Percentiles rank a stretch among this genome's conserved stretches.
Conservation (phyloP, 768 basidiomycete species). For the Pisolithus marmoratus region DNA sequence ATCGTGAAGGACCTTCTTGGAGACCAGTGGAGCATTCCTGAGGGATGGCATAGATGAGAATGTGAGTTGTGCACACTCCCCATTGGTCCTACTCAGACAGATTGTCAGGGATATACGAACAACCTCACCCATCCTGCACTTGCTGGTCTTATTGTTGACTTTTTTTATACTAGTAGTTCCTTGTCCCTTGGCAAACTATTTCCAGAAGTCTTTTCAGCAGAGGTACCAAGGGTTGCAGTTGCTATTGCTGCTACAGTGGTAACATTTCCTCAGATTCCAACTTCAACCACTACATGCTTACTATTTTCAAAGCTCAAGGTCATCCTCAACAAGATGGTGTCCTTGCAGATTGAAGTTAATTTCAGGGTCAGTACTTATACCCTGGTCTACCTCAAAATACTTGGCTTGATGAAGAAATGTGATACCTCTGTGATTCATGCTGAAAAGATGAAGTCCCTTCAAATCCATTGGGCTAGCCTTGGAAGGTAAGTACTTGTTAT, state of each 20-base stretch:
- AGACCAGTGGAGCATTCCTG: too few relatives aligned
- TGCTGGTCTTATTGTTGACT: background rate
- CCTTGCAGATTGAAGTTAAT: background rate
- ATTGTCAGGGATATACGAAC: background rate
- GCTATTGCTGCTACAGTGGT: background rate
- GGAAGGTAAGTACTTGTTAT: background rate
- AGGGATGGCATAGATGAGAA: too few relatives aligned
- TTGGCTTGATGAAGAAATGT: background rate
- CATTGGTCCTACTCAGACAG: too few relatives aligned
- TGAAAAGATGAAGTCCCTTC: background rate
- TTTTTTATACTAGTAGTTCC: conserved; percentile 3
- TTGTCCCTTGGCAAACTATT: background rate
- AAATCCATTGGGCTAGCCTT: background rate
- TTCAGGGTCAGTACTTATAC: background rate
- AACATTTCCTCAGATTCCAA: background rate
- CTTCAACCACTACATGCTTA: background rate
- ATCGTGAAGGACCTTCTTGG: too few relatives aligned
- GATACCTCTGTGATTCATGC: background rate
- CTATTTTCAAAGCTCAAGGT: background rate
- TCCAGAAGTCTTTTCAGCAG: background rate
- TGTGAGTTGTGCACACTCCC: too few relatives aligned
- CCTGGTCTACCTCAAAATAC: background rate
- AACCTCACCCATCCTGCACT: conserved; percentile 1
- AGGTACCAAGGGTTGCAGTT: background rate
- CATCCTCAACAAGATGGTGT: background rate